These are phyloP conservation scores for Aspergillus ellipticus DNA, from an alignment of 495 filamentous ascomycete genomes.

Conservation along the genomic window DNA sequence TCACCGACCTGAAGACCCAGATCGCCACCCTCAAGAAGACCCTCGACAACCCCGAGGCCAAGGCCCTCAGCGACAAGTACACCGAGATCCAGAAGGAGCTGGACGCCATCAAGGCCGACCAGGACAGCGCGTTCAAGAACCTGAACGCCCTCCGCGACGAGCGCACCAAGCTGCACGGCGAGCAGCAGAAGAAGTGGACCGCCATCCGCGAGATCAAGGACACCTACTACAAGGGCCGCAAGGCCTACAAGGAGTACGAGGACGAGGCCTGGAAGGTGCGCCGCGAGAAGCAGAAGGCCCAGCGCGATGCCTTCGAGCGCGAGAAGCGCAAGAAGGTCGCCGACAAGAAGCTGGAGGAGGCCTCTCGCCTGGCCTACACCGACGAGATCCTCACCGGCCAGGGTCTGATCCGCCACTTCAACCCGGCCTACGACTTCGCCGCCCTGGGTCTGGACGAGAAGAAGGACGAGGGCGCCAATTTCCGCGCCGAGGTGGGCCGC, in stretches of 20 bases:
- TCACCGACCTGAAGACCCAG: conserved; percentile 78
- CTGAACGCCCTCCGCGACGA: conserved; percentile 85
- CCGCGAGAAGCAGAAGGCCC: conserved; percentile 73
- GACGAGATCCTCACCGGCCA: conserved; percentile 87
- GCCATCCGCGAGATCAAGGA: conserved; percentile 83
- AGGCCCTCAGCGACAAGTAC: conserved; percentile 81
- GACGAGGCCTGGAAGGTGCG: conserved; percentile 67
- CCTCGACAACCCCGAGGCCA: conserved; percentile 88
- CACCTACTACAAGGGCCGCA: conserved; percentile 70
- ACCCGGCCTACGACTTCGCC: conserved; percentile 69
- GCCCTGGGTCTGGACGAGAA: conserved; percentile 53
- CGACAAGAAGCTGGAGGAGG: conserved; percentile 81
- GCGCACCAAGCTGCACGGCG: conserved; percentile 70
- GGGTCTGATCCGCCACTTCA: conserved; percentile 83
- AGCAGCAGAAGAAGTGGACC: conserved; percentile 79
- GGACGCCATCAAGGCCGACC: conserved; percentile 81
- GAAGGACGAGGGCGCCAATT: conserved; percentile 63
- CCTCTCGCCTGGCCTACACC: conserved; percentile 79
- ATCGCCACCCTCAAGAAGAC: conserved; percentile 80
- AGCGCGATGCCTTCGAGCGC: conserved; percentile 70
- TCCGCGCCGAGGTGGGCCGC: conserved; percentile 73
- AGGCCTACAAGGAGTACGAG: conserved; percentile 76
- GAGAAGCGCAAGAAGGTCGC: conserved; percentile 80
- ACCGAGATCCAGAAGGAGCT: conserved; percentile 78
- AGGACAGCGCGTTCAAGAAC: conserved; percentile 82